Evolutionary conservation across 73 alveolate genomes (phyloP).

Genomic region (Stentor coeruleus): DNA sequence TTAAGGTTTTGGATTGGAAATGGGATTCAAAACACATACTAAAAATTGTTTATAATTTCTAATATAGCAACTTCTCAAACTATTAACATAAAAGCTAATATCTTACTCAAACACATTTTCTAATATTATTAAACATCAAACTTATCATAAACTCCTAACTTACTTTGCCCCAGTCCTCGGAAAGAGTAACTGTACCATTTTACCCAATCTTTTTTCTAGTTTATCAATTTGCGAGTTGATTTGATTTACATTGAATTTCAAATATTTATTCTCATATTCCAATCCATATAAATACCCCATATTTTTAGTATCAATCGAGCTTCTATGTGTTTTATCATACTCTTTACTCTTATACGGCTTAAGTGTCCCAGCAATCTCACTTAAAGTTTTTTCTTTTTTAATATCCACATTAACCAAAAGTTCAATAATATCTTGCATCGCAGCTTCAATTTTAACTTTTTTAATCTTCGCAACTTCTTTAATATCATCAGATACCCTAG

Average conservation of each 20-base stretch:
- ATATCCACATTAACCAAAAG: not conserved
- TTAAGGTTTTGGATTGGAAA: no score
- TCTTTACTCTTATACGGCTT: not conserved
- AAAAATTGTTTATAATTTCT: no score
- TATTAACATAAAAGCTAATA: no score
- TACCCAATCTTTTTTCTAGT: not conserved
- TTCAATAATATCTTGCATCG: conserved; percentile 7
- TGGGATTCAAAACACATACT: no score
- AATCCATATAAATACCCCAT: not conserved
- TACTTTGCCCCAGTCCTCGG: no score
- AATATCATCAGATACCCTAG: not conserved
- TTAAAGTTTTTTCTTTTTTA: conserved; percentile 12
- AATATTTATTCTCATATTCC: not conserved
- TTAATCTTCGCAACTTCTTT: not conserved
- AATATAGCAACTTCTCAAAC: not conserved
- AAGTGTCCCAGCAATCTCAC: conserved; percentile 9
- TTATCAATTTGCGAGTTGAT: not conserved
- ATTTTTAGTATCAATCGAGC: not conserved
- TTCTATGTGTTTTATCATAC: not conserved
- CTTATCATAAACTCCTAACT: no score
- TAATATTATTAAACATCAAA: no score
- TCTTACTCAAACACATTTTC: not conserved
- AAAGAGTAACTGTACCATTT: no score
- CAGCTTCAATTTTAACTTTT: not conserved
- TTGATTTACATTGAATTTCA: not conserved